Base-by-base conservation (phyloP, 192 early-diverging fungal genomes). In the Cetraspora pellucida region DNA sequence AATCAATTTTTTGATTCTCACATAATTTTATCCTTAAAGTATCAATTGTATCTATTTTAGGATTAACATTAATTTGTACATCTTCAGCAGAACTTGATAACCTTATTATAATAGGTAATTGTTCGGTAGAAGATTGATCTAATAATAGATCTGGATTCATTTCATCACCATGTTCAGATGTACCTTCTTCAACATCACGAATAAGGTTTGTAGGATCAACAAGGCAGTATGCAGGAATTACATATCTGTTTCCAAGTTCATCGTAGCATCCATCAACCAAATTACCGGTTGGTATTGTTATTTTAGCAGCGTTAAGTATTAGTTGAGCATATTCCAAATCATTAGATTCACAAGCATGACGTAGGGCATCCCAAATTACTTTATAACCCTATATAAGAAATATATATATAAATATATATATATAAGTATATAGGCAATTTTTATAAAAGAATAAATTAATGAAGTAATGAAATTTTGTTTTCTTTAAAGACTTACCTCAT, bases 281-380 rank as follows among this genome's bases (percentile, higher is more conserved):
- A 13, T 87, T 86, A 1, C 92, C 92, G 2, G 91, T 93, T 3
- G 93, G 93, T 47, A 92, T 82, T 8, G 81, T 87, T 21, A 94
- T 85, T 37, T 89, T 86, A 44, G 84, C 90, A 52, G 90, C 86
- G 37, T 93, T 91, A 23, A 94, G 60, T 37, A 94, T 91, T 1
- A 86, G 87, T 49, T 81, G 85, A 23, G 93, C 88, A 37, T 90
- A 78, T 68, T 80, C 81, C 4, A 77, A 25, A 47, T 86, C 84
- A 30, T 80, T 77, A 37, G 85, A 82, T 78, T 87, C 85, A 77
- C 86, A 87, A 0, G 86, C 90, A 49, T 88, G 78, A 14, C 87
- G 81, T 25, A 95, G 81, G 19, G 92, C 91, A 78, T 92, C 91
- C 93, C 93, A 95, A 49, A 94, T 86, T 81, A 94, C 92, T 25